Conservation (phyloP, 306 rosid species). For the Fragaria ananassa region DNA sequence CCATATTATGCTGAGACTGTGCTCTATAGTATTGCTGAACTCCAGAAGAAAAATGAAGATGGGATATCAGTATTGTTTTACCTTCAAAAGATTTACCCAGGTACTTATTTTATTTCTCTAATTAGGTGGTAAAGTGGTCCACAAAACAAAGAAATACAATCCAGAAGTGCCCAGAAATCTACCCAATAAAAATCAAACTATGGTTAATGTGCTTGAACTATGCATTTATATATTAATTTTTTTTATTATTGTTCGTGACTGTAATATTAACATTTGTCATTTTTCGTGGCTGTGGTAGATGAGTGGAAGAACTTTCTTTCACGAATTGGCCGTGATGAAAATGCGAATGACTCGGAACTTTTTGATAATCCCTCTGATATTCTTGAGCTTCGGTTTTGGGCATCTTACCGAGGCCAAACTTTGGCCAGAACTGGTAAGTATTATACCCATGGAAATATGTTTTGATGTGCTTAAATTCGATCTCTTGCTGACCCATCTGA, state of each 20-base stretch:
- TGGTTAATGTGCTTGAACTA: neutral
- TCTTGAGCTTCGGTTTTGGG: conserved; percentile 95
- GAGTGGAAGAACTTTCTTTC: conserved; percentile 95
- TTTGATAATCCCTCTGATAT: conserved; percentile 56
- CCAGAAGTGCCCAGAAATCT: neutral
- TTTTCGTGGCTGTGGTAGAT: conserved; percentile 40
- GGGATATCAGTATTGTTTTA: conserved; percentile 87
- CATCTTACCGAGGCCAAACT: conserved; percentile 94
- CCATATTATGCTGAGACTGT: conserved; percentile 94
- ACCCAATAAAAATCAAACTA: neutral
- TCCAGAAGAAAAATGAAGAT: conserved; percentile 84
- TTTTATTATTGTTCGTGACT: neutral
- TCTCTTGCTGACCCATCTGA: neutral
- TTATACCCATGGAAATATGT: conserved; percentile 7
- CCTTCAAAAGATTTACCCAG: conserved; percentile 90
- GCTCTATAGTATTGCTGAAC: conserved; percentile 82
- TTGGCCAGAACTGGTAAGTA: conserved; percentile 88
- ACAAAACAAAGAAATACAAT: neutral
- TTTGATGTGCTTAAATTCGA: neutral
- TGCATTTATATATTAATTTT: neutral
- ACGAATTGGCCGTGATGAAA: conserved; percentile 81
- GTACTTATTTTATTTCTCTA: neutral
- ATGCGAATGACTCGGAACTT: conserved; percentile 55
- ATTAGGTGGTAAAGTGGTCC: neutral
- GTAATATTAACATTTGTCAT: neutral